A percentile compares a stretch with the other conserved stretches of the same genome.
Conservation (phyloP, 805 yeast genomes). For the Pichia nanzhaoensis region DNA sequence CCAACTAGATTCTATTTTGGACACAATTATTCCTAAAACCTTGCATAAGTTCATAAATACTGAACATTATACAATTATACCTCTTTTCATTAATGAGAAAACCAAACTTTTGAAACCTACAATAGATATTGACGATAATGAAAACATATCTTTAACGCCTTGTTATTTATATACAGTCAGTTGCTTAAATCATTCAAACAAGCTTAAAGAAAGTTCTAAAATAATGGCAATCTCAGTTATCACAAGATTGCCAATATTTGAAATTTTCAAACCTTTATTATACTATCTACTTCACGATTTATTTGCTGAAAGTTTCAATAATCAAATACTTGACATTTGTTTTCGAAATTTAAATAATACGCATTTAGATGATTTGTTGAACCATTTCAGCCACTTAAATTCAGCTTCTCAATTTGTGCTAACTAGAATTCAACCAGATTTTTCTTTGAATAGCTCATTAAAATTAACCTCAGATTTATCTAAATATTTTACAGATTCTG, state of each 20-base stretch:
- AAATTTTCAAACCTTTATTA: slow-evolving; percentile 43
- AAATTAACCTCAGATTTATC: slow-evolving; percentile 10
- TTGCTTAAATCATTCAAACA: slow-evolving; percentile 21
- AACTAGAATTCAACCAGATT: slow-evolving; percentile 18
- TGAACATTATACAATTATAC: slow-evolving; percentile 54
- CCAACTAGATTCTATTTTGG: slow-evolving; percentile 33
- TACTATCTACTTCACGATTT: slow-evolving; percentile 39
- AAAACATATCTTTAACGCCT: slow-evolving; percentile 9
- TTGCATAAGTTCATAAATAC: slow-evolving; percentile 40
- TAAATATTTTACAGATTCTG: slow-evolving; percentile 16
- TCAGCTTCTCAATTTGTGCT: slow-evolving; percentile 18
- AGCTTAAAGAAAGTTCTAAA: slow-evolving; percentile 33
- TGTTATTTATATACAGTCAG: slow-evolving; percentile 26
- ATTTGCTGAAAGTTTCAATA: slow-evolving; percentile 20
- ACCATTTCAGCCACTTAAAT: slow-evolving; percentile 12
- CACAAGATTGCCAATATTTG: slow-evolving; percentile 38
- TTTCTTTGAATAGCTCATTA: slow-evolving; percentile 6
- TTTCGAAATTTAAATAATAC: slow-evolving; percentile 18
- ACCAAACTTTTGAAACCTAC: slow-evolving; percentile 17
- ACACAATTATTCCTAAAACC: slow-evolving; percentile 25
- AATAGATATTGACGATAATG: slow-evolving; percentile 7
- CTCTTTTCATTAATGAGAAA: slow-evolving; percentile 34
- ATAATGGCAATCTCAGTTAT: slow-evolving; percentile 42
- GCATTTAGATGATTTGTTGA: slow-evolving; percentile 26
- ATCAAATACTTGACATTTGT: slow-evolving; percentile 8